Evolutionary conservation across 305 asterid species (phyloP), one percentile per base, ranked within the genome.

Genomic region (Plantago rigida): DNA sequence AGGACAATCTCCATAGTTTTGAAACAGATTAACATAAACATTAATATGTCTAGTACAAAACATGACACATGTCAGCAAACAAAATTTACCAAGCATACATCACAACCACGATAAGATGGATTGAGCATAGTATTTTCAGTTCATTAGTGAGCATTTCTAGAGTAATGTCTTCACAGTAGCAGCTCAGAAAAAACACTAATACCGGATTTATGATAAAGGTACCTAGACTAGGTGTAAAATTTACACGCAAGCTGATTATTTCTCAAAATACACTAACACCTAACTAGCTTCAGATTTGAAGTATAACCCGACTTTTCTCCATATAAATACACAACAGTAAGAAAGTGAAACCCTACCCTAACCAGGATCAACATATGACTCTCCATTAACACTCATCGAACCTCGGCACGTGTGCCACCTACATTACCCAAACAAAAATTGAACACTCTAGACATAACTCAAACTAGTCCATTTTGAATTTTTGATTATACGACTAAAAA

Each of bases 1-100:
- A 41, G 46, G 46, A 9, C 46, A 59, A 52, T 39, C 60, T 63
- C 22, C 36, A 41, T 41, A 19, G 14, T 50, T 58, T 5, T 67
- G 14, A 46, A 28, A 45, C 15, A 47, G 65, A 42, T 24, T 15
- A 65, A 49, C 44, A 17, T 17, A 42, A 9, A 14, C 13, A 42
- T 14, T 58, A 36, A 29, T 17, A n/a, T 53, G 22, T 54, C 62
- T 13, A 49, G 55, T 63, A 59, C 19, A 57, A 50, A 52, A 59
- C 13, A 51, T 9, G 13, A 19, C 13, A 31, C 46, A 41, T 9
- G 46, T 41, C 46, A 41, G 46, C 46, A 41, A 41, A 9, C 46
- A 41, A 41, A 9, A 41, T 2, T 9, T 41, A 41, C 46, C 46
- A 31, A 2, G 6, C 39, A 51, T 51, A 29, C 34, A 1, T 22